These are phyloP conservation scores for Hypoxylon sp. DNA, from an alignment of 2,329 filamentous ascomycete species.

Conservation along the genomic window DNA sequence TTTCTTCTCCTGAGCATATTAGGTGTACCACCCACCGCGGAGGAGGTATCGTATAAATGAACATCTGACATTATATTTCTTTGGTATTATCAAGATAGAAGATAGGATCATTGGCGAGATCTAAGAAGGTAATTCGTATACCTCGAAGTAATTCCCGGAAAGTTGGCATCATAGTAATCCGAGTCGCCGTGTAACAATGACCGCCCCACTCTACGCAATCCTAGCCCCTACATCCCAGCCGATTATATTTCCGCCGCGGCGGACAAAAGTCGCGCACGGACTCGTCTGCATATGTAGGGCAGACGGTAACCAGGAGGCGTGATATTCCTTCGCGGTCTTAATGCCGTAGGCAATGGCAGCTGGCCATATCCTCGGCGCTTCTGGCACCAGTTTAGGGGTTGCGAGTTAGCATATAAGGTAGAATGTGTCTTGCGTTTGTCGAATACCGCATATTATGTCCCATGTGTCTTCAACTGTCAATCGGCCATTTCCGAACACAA, in stretches of 20 bases:
- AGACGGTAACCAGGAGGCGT: too few relatives aligned
- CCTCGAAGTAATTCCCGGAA: background rate
- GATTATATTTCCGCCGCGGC: conserved; percentile 33
- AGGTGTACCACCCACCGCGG: conserved; percentile 18
- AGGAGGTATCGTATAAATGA: background rate
- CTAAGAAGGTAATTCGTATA: background rate
- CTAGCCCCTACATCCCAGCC: background rate
- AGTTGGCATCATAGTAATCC: background rate
- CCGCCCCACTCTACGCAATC: background rate
- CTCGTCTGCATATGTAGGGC: background rate
- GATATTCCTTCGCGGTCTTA: conserved; percentile 7
- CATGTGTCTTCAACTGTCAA: background rate
- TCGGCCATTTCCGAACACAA: background rate
- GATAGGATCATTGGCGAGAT: background rate
- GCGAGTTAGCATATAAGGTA: background rate
- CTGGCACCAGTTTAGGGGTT: background rate
- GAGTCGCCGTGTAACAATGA: background rate
- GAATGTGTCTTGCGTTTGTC: background rate
- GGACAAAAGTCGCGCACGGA: conserved; percentile 28
- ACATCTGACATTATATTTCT: conserved; percentile 7
- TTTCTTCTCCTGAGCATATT: conserved; percentile 56
- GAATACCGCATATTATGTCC: background rate
- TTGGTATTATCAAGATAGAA: background rate
- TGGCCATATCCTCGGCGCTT: background rate
- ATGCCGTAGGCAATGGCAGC: background rate